Evolutionary conservation across 2,329 filamentous ascomycete genomes (phyloP).

Genomic region (Huntiella decipiens): DNA sequence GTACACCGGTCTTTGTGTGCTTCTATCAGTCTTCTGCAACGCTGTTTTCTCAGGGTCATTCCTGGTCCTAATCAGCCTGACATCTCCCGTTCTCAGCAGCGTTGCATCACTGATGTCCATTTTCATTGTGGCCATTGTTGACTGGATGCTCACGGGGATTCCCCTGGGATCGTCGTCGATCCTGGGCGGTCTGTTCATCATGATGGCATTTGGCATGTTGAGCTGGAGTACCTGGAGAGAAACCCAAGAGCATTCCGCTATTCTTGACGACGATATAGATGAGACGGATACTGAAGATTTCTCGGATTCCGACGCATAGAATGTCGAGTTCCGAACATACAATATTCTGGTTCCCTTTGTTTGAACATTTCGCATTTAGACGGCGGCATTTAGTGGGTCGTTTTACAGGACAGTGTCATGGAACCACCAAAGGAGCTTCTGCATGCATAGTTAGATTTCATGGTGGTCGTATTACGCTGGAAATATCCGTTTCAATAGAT

Average conservation of each 20-base stretch:
- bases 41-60: constrained; percentile 86
- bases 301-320: constrained; percentile 6
- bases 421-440: too few relatives aligned
- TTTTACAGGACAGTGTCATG: neutral
- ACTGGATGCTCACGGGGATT: constrained; percentile 69
- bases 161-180: constrained; percentile 58
- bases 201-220: constrained; percentile 68
- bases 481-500: too few relatives aligned
- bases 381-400: neutral
- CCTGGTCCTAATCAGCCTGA: constrained; percentile 79
- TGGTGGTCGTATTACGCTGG: too few relatives aligned
- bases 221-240: constrained; percentile 87
- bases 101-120: constrained; percentile 91
- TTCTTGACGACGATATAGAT: constrained; percentile 32
- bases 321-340: too few relatives aligned
- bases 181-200: constrained; percentile 68
- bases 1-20: constrained; percentile 59
- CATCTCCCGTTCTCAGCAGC: constrained; percentile 76
- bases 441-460: too few relatives aligned
- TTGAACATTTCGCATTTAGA: neutral
- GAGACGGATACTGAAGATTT: constrained; percentile 8
- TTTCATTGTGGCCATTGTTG: constrained; percentile 82
- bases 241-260: constrained; percentile 65
- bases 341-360: neutral
- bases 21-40: constrained; percentile 68